These are phyloP conservation scores for Emericellopsis atlantica DNA, from an alignment of 2,329 filamentous ascomycete species.

Conservation along the genomic window DNA sequence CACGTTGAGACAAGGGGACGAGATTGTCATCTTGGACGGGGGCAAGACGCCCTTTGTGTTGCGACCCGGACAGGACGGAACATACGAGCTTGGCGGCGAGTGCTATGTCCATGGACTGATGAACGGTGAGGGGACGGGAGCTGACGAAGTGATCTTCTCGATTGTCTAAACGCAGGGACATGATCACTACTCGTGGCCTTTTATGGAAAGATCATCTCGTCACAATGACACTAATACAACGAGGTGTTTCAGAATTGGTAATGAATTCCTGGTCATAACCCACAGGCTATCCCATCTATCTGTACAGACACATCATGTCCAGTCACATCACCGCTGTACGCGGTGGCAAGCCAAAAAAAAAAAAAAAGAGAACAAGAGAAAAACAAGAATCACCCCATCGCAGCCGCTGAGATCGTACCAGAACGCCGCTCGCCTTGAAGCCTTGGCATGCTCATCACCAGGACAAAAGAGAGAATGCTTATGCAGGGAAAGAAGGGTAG, in stretches of 20 bases:
- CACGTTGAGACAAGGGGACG: slow-evolving; percentile 14
- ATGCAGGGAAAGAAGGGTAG: background rate
- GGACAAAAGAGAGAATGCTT: background rate
- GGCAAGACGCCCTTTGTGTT: slow-evolving; percentile 19
- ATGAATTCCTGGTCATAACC: background rate
- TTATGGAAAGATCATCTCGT: too few relatives aligned
- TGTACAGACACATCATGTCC: background rate
- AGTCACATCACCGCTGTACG: background rate
- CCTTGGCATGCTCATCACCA: background rate
- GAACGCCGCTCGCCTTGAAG: background rate
- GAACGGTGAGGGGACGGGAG: slow-evolving; percentile 17
- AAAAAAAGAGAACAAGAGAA: background rate
- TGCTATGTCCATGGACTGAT: slow-evolving; percentile 24
- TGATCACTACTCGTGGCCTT: too few relatives aligned
- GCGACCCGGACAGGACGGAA: slow-evolving; percentile 5
- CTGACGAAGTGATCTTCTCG: slow-evolving; percentile 15
- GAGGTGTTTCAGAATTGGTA: background rate
- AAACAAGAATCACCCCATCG: background rate
- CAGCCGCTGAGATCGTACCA: background rate
- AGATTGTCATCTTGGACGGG: slow-evolving; percentile 17
- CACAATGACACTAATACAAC: too few relatives aligned
- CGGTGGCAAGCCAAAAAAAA: background rate
- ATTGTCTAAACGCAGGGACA: slow-evolving; percentile 8
- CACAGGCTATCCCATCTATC: background rate
- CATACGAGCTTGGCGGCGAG: slow-evolving; percentile 19